These are phyloP conservation scores for Platanus orientalis DNA, from an alignment of 164 flowering plant genomes.

Conservation along the genomic window DNA sequence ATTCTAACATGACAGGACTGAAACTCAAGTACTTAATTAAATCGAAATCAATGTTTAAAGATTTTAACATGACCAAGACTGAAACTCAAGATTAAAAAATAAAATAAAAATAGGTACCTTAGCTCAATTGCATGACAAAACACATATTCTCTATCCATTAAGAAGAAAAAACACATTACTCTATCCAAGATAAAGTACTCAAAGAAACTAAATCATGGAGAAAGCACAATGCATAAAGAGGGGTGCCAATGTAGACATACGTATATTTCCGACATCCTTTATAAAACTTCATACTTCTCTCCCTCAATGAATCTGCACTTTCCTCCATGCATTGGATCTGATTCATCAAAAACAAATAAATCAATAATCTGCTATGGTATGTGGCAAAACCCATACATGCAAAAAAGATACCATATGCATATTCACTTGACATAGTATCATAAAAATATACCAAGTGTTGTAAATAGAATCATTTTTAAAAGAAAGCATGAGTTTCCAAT, in stretches of 20 bases:
- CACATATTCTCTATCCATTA: neutral
- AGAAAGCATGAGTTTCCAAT: too few relatives aligned
- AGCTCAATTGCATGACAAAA: neutral
- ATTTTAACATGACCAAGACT: too few relatives aligned
- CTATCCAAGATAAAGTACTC: neutral
- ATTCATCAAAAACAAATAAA: conserved; percentile 16
- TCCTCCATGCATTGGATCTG: conserved; percentile 88
- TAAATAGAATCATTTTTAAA: too few relatives aligned
- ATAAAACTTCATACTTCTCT: conserved; percentile 72
- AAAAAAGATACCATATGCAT: conserved; percentile 1
- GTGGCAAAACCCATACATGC: neutral
- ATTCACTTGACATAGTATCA: too few relatives aligned
- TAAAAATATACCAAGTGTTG: too few relatives aligned
- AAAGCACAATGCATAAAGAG: too few relatives aligned
- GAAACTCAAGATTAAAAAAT: too few relatives aligned
- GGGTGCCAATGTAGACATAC: conserved; percentile 40
- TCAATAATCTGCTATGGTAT: neutral
- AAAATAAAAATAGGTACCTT: too few relatives aligned
- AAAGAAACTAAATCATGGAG: neutral
- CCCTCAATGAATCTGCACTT: conserved; percentile 74
- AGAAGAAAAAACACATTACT: too few relatives aligned
- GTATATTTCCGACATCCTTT: conserved; percentile 98
- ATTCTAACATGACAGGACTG: too few relatives aligned
- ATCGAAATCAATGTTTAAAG: too few relatives aligned
- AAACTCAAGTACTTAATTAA: too few relatives aligned